Evolutionary conservation across 495 filamentous ascomycete species (phyloP).

Genomic region (Penicillium dipodomyicola): DNA sequence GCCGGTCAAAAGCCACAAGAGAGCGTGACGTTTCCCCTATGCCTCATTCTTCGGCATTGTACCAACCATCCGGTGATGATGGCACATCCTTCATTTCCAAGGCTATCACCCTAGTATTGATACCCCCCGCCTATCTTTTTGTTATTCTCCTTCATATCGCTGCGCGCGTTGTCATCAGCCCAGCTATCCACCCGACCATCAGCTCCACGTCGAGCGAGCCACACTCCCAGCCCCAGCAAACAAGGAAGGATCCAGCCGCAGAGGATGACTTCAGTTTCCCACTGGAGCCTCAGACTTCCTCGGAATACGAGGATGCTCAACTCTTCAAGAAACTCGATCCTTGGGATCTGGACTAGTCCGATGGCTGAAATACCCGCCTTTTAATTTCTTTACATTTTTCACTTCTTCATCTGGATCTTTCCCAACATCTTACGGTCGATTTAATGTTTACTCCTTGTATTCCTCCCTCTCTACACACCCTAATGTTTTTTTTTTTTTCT

Average conservation of each 20-base stretch:
- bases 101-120: slow-evolving; percentile 69
- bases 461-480: background rate
- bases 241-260: slow-evolving; percentile 2
- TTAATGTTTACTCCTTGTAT: slow-evolving; percentile 21
- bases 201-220: slow-evolving; percentile 22
- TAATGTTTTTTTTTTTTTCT: slow-evolving; percentile 8
- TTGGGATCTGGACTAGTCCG: slow-evolving; percentile 34
- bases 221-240: slow-evolving; percentile 3
- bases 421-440: slow-evolving; percentile 9
- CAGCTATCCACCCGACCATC: slow-evolving; percentile 16
- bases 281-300: slow-evolving; percentile 36
- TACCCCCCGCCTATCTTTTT: slow-evolving; percentile 72
- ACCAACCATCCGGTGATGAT: slow-evolving; percentile 55
- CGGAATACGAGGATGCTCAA: slow-evolving; percentile 28
- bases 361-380: background rate
- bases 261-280: slow-evolving; percentile 46
- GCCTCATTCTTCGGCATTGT: slow-evolving; percentile 63
- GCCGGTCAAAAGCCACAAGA: slow-evolving; percentile 52
- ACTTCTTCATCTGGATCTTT: slow-evolving; percentile 11
- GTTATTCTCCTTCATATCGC: slow-evolving; percentile 77
- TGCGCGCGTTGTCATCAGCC: slow-evolving; percentile 64
- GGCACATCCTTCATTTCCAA: slow-evolving; percentile 68
- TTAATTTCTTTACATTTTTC: background rate
- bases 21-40: slow-evolving; percentile 67
- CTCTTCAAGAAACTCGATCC: slow-evolving; percentile 26